phyloP scores from a whole-genome alignment of 306 rosid genomes.

The Gastrolobium villosum region DNA sequence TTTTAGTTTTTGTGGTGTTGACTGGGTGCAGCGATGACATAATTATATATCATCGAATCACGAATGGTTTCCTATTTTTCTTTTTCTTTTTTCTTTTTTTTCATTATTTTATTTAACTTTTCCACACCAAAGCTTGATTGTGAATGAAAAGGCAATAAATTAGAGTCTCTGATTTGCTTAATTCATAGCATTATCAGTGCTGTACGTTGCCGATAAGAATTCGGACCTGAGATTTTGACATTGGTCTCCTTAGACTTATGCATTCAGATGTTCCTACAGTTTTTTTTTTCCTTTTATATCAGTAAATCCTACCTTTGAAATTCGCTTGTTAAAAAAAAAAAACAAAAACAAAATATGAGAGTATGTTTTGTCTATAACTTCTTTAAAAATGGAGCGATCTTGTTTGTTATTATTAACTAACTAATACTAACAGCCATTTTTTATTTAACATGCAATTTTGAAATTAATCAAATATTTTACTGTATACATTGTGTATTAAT shows the following conservation, averaged over 20 bases:
- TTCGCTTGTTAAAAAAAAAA: background rate
- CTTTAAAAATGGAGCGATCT: too few relatives aligned
- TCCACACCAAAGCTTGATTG: background rate
- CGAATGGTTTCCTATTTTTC: background rate
- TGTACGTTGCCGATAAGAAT: constrained; percentile 82
- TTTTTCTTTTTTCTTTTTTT: background rate
- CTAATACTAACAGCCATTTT: too few relatives aligned
- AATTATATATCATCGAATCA: background rate
- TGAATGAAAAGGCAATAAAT: constrained; percentile 71
- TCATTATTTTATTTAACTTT: background rate
- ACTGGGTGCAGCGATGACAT: constrained; percentile 45
- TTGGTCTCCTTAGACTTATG: constrained; percentile 52
- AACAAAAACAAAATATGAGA: too few relatives aligned
- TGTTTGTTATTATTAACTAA: too few relatives aligned
- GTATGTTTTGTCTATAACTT: too few relatives aligned
- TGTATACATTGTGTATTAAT: too few relatives aligned
- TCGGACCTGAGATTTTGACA: constrained; percentile 66
- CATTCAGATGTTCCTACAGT: constrained; percentile 65
- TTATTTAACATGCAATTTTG: too few relatives aligned
- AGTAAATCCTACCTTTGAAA: background rate
- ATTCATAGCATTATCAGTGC: constrained; percentile 72
- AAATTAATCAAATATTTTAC: too few relatives aligned
- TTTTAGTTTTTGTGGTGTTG: background rate
- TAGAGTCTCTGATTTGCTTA: constrained; percentile 85
- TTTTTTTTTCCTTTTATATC: background rate